Base-by-base conservation (phyloP, 441 rosid genomes). In the Jatropha multifida region DNA sequence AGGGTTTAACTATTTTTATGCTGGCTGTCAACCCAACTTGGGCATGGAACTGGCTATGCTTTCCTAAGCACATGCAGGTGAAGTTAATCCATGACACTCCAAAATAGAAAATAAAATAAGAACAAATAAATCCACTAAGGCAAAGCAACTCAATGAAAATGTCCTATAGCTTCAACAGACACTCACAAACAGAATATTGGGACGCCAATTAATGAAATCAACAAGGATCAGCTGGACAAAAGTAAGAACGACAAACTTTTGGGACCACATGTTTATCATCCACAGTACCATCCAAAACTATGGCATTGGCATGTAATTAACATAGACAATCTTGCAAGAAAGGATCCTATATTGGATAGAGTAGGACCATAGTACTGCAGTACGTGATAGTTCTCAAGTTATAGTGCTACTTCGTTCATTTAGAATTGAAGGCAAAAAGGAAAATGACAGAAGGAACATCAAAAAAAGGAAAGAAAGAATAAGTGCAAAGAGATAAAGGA, bases 241-340 rank as follows among this genome's bases (percentile, higher is more conserved):
- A 42, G 7, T 3, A 46, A 60, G 67, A 68, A 68, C 10, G 23
- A 42, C 20, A 32, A 49, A 65, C 62, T 4, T 37, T 60, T 32
- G 78, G 78, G 78, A 32, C 37, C 65, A 42, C 56, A 48, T 44
- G 8, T 58, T 32, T 32, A 66, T 74, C 58, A 7, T 64, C 66
- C 64, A 54, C 62, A 76, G 61, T 11, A 42, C 54, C 66, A 69
- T 75, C 72, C 60, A 44, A 41, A 56, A 56, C 1, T 48, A 74
- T 54, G 63, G n/a, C 11, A 27, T 17, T 56, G 65, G 20, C 7
- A 27, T 26, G 65, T 26, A 27, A 38, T 56, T 37, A 44, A 52
- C 41, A 54, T 65, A 41, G 70, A 13, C 48, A 70, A 44, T 32
- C 49, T 68, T 70, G 56, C 70, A 64, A 41, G 52, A 65, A 26